These are phyloP conservation scores for Stereocaulon alpinum DNA, from an alignment of 495 filamentous ascomycete species.

Conservation along the genomic window DNA sequence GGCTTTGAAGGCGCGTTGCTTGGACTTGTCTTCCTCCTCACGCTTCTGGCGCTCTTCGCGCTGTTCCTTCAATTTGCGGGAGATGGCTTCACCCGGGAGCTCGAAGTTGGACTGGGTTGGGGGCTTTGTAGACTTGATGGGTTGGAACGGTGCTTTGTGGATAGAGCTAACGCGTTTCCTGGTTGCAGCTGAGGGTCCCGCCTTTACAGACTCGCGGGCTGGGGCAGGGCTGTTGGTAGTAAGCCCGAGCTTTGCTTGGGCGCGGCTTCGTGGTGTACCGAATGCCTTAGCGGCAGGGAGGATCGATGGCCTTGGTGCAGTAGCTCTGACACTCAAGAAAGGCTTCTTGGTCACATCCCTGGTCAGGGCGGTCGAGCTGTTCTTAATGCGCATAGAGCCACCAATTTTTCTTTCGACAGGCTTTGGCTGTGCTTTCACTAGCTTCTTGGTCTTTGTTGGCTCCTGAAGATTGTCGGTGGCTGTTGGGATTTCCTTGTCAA, in stretches of 20 bases:
- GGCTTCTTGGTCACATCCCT: not conserved
- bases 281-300: not conserved
- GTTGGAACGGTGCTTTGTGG: slow-evolving; percentile 32
- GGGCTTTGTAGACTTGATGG: slow-evolving; percentile 48
- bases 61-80: slow-evolving; percentile 55
- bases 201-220: not conserved
- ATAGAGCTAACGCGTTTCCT: slow-evolving; percentile 26
- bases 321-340: not conserved
- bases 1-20: slow-evolving; percentile 54
- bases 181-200: not conserved
- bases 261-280: not conserved
- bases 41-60: slow-evolving; percentile 52
- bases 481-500: slow-evolving; percentile 30
- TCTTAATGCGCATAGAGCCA: not conserved
- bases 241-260: not conserved
- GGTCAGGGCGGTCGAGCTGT: not conserved
- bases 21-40: slow-evolving; percentile 39
- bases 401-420: not conserved
- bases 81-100: slow-evolving; percentile 63
- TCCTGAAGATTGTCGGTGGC: slow-evolving; percentile 5
- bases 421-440: slow-evolving; percentile 1
- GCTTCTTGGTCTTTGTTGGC: slow-evolving; percentile 5
- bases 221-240: not conserved
- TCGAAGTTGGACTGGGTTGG: slow-evolving; percentile 56
- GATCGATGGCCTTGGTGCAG: not conserved